Conservation (phyloP, 768 basidiomycete genomes). For the Lactarius psammicola region DNA sequence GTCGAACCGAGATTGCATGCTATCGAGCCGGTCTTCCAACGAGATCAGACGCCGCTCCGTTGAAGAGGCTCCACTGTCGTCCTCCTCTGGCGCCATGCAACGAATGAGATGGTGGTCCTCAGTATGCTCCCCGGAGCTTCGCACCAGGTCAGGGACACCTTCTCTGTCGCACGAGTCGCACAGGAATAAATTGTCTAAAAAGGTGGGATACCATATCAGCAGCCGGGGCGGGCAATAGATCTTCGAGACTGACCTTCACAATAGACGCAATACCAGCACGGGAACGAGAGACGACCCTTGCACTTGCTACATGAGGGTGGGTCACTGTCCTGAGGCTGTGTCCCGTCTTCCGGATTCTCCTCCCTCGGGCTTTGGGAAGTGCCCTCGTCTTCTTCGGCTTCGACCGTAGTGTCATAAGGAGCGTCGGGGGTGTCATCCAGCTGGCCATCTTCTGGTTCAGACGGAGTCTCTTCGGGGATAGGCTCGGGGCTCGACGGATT, state of each 20-base stretch:
- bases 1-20: constrained; percentile 7
- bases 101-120: constrained; percentile 11
- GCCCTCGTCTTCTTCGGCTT: neutral
- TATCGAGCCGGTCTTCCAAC: constrained; percentile 11
- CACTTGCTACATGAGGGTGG: constrained; percentile 32
- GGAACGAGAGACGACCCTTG: constrained; percentile 26
- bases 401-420: neutral
- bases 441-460: neutral
- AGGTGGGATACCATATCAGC: neutral
- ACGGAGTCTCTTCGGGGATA: neutral
- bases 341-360: neutral
- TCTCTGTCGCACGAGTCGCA: constrained; percentile 26
- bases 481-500: neutral
- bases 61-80: neutral
- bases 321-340: neutral
- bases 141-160: constrained; percentile 1
- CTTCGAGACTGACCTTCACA: constrained; percentile 29
- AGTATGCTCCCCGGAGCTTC: constrained; percentile 3
- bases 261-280: constrained; percentile 37
- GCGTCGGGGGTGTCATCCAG: neutral
- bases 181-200: constrained; percentile 19
- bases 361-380: neutral
- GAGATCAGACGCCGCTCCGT: constrained; percentile 16
- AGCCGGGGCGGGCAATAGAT: neutral
- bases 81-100: constrained; percentile 7